Base-by-base conservation (phyloP, 345 rosid species). In the Ricinus communis region DNA sequence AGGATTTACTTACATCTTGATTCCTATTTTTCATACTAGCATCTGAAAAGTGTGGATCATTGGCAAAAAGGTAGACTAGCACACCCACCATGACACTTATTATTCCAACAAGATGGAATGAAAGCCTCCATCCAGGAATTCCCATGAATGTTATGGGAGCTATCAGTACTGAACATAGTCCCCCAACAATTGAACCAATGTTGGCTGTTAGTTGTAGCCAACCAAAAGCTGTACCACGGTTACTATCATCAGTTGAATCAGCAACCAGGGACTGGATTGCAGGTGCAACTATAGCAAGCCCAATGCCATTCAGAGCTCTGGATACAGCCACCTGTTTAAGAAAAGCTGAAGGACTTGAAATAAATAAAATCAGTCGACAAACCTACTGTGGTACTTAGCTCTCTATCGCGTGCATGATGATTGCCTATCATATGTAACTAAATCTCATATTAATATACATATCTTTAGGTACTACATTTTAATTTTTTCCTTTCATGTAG, bases 141-240 rank as follows among this genome's bases (percentile, higher is more conserved):
- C 93, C 98, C 77, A 90, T 77, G 73, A 93, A 59, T 33, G 89
- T 85, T 10, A 57, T 54, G 0, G 94, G 91, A 79, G 98, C 96
- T 80, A 91, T 79, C 69, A 87, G 45, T 36, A 90, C 82, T 51
- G 96, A 86, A 65, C 82, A 77, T 18, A 90, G 87, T 28, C 97
- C 97, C 4, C 97, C 98, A 38, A 90, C n/a, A 18, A 90, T 71
- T 4, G 97, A 86, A 70, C 97, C 98, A 0, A 87, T 0, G 73
- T 93, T 91, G 67, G 89, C 86, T n/a, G 94, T 88, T 36, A 93
- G 67, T 18, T 88, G 94, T 19, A 93, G 78, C 94, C 97, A 93
- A 74, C 97, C 94, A 76, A 93, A 93, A 69, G 98, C 98, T 55
- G 59, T 60, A 38, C 97, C 97, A 46, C 97, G 90, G 66, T 88